Base-by-base conservation (phyloP, 139 green algal genomes). In the Chlorella sp. region DNA sequence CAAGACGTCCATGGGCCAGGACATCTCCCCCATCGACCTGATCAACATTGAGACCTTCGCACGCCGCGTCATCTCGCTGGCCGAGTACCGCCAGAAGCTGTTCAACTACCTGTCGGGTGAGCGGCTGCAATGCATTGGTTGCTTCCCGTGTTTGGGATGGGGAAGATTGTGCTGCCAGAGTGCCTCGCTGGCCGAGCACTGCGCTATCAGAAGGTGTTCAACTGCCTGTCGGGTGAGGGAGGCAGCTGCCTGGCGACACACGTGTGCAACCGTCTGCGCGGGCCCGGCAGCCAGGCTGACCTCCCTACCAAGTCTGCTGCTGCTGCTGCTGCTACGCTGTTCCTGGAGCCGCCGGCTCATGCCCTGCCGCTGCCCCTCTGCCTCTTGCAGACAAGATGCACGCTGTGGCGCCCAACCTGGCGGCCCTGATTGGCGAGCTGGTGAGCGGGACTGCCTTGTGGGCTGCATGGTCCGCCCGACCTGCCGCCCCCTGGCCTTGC, bases 31-130 rank as follows among this genome's bases (percentile, higher is more conserved):
- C 74, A 97, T 98, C 57, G 97, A 99, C 87, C 87, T 99, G 57
- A 92, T 98, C 87, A 99, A 99, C 96, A 99, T 99, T 70, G 92
- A 98, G 90, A 91, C 90, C 21, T 99, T 99, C 88, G 97, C 97
- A 1, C 88, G 91, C 67, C 91, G 96, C 21, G 97, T 99, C 34
- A 98, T 99, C 87, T 91, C 88, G 26, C 92, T 99, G 78, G 95
- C 96, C 20, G 97, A 99, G 88, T 99, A 99, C 94, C 90, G 96
- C 21, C 85, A 91, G 68, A 88, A 92, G 60, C 80, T 94, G 57
- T 68, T 67, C 38, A 85, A 55, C 51, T 91, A 90, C 82, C 82
- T 91, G 65, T 55, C 51, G 4, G 87, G 81, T 84, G 81, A 68
- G 74, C 23, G 7, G 36, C 36, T 18, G 11, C n/a, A 68, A 30